Evolutionary conservation across 257 asterid species (phyloP), one percentile per base, ranked within the genome.

Genomic region (Nicotiana otophora): DNA sequence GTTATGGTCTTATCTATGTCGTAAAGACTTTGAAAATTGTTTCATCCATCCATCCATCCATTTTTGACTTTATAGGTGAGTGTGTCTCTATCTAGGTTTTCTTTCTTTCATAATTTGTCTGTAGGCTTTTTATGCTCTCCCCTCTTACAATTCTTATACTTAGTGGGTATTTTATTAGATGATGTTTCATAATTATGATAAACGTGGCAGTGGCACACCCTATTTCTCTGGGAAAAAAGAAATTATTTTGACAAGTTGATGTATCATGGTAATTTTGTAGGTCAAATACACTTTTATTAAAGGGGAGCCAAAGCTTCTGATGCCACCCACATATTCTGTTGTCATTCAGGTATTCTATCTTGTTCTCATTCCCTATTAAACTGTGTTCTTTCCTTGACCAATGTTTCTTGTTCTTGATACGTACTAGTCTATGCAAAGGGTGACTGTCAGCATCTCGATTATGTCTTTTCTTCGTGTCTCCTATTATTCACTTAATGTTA

Each of bases 241-340:
- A 72, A 42, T 20, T n/a, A 12, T 61, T 61, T 31, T 63, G 26
- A 17, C 60, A 53, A 58, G 70, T 81, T 84, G 64, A 77, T 39
- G 17, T 78, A 0, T 63, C 46, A 51, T 11, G 31, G 48, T 66
- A 48, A 68, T 68, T 48, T 85, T 62, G 84, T 91, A 96, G 99
- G 95, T 91, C 17, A 84, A 90, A 70, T 94, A 94, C 84, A 91
- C 94, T 58, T 91, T 89, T 84, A 28, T 54, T 58, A 96, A 92
- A 85, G 93, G 92, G 75, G 87, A 66, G 69, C 87, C 84, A 62
- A 86, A 89, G 84, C 94, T 94, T 84, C 75, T 90, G 55, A 91
- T 92, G 98, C 98, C 97, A 64, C 98, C 99, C 61, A 68, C 89
- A 14, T 94, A 88, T 88, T 94, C 99, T 78, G 69, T 89, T 54